Conservation (phyloP, 2,329 filamentous ascomycete species). For the Coniochaeta prunicola region DNA sequence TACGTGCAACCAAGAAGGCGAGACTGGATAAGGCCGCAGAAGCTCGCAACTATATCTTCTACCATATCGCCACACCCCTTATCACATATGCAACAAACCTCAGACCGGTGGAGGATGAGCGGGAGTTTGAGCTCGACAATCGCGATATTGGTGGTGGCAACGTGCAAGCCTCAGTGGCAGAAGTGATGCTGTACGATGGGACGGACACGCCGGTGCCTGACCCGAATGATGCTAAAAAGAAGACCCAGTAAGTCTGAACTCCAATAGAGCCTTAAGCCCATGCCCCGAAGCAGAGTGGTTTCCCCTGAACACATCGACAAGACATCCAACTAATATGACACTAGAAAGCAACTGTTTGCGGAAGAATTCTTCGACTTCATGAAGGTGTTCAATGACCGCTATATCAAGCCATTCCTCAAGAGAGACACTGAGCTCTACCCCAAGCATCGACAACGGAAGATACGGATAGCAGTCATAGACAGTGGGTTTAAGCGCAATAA, state of each 20-base stretch:
- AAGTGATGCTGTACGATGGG: not conserved
- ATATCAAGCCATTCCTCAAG: not conserved
- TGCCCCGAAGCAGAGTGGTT: no score
- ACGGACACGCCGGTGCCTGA: not conserved
- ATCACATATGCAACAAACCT: not conserved
- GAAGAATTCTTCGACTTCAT: not conserved
- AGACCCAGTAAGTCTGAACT: not conserved
- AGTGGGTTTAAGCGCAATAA: not conserved
- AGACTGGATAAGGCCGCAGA: not conserved
- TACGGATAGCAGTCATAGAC: not conserved
- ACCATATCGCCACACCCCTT: not conserved
- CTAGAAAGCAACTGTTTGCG: not conserved
- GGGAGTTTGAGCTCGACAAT: not conserved
- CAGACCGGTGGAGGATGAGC: not conserved
- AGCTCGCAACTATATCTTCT: not conserved
- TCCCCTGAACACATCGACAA: not conserved
- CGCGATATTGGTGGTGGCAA: not conserved
- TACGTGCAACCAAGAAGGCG: not conserved
- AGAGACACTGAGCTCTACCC: not conserved
- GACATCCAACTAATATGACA: not conserved
- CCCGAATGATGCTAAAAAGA: not conserved
- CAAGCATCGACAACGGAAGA: not conserved
- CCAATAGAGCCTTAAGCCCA: not conserved
- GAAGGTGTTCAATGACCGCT: not conserved
- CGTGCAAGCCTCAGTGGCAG: not conserved